phyloP scores from a whole-genome alignment of 2,329 filamentous ascomycete species.

The Pseudocercospora fijiensis region DNA sequence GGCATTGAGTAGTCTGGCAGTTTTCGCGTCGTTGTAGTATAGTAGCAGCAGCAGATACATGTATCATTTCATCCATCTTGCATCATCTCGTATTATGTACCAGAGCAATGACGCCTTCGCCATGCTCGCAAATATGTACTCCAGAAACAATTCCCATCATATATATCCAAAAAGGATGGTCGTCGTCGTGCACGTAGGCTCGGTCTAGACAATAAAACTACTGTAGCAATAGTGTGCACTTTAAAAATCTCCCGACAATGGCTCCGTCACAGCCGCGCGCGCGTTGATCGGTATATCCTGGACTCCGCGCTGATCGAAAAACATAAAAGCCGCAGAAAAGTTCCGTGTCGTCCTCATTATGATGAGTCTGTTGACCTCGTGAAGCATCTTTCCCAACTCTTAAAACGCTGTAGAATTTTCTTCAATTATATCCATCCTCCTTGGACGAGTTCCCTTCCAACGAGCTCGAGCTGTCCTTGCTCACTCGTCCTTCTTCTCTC shows the following conservation, averaged over 20 bases:
- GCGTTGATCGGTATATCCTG: not conserved
- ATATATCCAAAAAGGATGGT: not conserved
- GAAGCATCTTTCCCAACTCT: not conserved
- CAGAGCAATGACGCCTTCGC: not conserved
- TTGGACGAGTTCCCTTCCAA: constrained; percentile 64
- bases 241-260: not conserved
- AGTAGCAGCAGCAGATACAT: not conserved
- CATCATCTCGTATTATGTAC: constrained; percentile 3
- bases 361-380: constrained; percentile 1
- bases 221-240: not conserved
- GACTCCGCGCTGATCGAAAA: not conserved
- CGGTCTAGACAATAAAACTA: constrained; percentile 1
- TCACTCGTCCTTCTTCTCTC: constrained; percentile 67
- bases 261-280: no score
- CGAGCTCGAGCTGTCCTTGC: constrained; percentile 63
- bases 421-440: constrained; percentile 47
- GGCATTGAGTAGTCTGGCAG: constrained; percentile 22
- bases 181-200: not conserved
- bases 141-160: not conserved
- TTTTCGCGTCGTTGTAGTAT: constrained; percentile 12
- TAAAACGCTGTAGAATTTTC: not conserved
- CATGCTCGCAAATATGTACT: constrained; percentile 3
- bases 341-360: not conserved
- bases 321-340: not conserved
- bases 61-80: not conserved